Evolutionary conservation across 106 monocot genomes (phyloP), one percentile per base, ranked within the genome.

Genomic region (Apostasia ramifera): DNA sequence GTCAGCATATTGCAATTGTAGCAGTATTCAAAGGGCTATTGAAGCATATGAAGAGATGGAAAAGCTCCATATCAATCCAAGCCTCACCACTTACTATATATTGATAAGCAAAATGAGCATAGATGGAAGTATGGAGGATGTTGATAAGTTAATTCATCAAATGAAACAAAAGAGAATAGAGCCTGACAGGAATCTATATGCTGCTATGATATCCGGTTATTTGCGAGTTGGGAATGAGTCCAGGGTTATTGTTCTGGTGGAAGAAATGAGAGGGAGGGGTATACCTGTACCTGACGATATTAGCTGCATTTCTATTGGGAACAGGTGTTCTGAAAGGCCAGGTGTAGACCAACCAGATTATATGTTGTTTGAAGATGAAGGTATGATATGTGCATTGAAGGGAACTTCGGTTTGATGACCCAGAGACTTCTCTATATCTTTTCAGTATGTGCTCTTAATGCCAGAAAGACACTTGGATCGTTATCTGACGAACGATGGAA

Each of bases 1-100:
- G 47, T 71, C 79, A 3, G 85, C 79, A 7, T 77, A 81, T 74
- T 85, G 77, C 73, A 73, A 79, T 45, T 40, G 6, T 49, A 61
- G 64, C 26, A 71, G 75, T 47, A 63, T 53, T 12, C 52, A 80
- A 40, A 85, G 53, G 73, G 85, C 82, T 46, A 41, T 81, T 6
- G 77, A 85, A 15, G 52, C 90, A 26, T 79, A 70, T 52, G 65
- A 90, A 66, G 75, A 75, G 66, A 87, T 87, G 82, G 63, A 79
- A 63, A 71, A 68, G 13, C 11, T 68, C n/a, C 77, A 77, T 11
- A 51, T 90, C 41, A 78, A 70, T 75, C 78, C 87, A 1, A 90
- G 58, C 38, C n/a, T 78, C 40, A 42, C 55, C 6, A 87, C 82
- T 15, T 87, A 72, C 49, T 41, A 74, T 68, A 52, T 61, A 37